Conservation (phyloP, 1,284 basidiomycete species). For the Ganoderma multipileum region DNA sequence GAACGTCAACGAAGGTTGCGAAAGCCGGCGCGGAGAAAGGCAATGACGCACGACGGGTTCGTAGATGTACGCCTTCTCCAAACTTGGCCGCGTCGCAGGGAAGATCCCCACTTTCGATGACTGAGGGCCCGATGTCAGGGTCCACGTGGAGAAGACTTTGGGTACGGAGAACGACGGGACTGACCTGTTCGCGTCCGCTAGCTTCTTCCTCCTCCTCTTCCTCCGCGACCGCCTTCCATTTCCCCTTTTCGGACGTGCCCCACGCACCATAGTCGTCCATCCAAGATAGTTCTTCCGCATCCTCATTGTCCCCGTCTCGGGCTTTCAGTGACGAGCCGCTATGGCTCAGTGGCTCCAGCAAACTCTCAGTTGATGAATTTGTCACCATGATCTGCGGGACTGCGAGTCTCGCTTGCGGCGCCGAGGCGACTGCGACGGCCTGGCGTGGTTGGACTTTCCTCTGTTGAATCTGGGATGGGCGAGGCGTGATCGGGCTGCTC, state of each 20-base stretch:
- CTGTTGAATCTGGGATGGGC: neutral
- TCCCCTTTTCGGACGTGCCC: slow-evolving; percentile 34
- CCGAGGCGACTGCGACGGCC: neutral
- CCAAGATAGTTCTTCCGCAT: slow-evolving; percentile 32
- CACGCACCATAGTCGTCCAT: slow-evolving; percentile 35
- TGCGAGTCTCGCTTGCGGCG: slow-evolving; percentile 13
- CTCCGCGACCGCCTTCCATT: slow-evolving; percentile 29
- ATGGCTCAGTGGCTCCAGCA: slow-evolving; percentile 7
- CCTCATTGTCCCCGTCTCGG: slow-evolving; percentile 10
- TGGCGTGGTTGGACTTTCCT: neutral
- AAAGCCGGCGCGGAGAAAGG: slow-evolving; percentile 6
- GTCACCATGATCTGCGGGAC: slow-evolving; percentile 37
- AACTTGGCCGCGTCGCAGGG: slow-evolving; percentile 6
- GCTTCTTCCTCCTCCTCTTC: slow-evolving; percentile 20
- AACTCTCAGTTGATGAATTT: slow-evolving; percentile 31
- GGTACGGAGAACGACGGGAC: slow-evolving; percentile 8
- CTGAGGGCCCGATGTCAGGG: slow-evolving; percentile 12
- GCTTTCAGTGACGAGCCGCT: neutral
- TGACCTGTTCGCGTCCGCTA: slow-evolving; percentile 17
- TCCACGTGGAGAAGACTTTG: slow-evolving; percentile 1
- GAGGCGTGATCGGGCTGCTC: neutral
- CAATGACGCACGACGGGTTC: slow-evolving; percentile 29
- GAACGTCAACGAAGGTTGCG: slow-evolving; percentile 3
- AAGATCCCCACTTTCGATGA: slow-evolving; percentile 7
- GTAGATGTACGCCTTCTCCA: slow-evolving; percentile 31